Evolutionary conservation across 1,284 basidiomycete genomes (phyloP), one percentile per base, ranked within the genome.

Genomic region (Rugosomyces carneus): DNA sequence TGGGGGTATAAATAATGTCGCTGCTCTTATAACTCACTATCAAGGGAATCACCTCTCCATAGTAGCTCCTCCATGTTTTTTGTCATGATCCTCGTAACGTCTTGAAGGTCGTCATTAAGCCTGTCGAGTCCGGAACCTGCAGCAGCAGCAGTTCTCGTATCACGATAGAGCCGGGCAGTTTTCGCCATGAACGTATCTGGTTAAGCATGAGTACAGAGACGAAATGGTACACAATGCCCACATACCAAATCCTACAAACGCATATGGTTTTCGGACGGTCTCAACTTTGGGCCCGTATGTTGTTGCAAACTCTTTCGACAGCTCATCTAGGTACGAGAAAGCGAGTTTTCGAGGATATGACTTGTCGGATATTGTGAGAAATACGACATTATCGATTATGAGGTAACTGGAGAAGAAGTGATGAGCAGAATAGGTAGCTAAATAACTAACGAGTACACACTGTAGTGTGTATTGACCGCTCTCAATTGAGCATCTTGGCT

Each of bases 21-120:
- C 9, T 5, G 27, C 27, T 29, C 11, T 9, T 29, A 29, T 4
- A 10, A 51, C 86, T 57, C 60, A 93, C 94, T 80, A 64, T 98
- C 95, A 51, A 99, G 74, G 32, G 91, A 94, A 64, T 99, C 95
- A 18, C 95, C 95, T 63, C 95, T 76, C 95, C 94, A 98, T 31
- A 99, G 70, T 47, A 99, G 70, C 67, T 99, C 96, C 66, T 99
- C 96, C 95, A 99, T 99, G 64, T 99, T 99, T 73, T 99, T 99
- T n/a, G 95, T 98, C 96, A 99, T 99, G 68, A 99, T 98, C 56
- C 91, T 75, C 40, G 95, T 98, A 48, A 99, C 95, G 59, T 99
- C 95, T 61, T 95, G 92, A 43, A 99, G 71, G 57, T 99, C 95
- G 60, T 94, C 93, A 62, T 98, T 98, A 40, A 99, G 74, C 64